phyloP scores from a whole-genome alignment of 345 rosid species.

The Brassica napus region Da-Ae NC_063448.1:39068501-39069000 shows the following conservation, averaged over 20 bases:
- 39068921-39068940: conserved; percentile 44
- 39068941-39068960: conserved; percentile 46
- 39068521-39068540: conserved; percentile 89
- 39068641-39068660: conserved; percentile 64
- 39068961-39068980: conserved; percentile 44
- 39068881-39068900: conserved; percentile 46
- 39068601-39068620: conserved; percentile 75
- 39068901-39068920: conserved; percentile 43
- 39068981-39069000: conserved; percentile 50
- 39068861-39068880: conserved; percentile 75
- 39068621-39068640: conserved; percentile 84
- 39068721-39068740: conserved; percentile 52
- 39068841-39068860: conserved; percentile 75
- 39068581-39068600: conserved; percentile 57
- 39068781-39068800: background rate
- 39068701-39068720: conserved; percentile 24
- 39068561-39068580: conserved; percentile 31
- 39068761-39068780: conserved; percentile 31
- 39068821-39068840: conserved; percentile 49
- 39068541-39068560: conserved; percentile 64
- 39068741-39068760: conserved; percentile 64
- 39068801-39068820: conserved; percentile 16
- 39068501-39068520: conserved; percentile 71
- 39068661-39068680: conserved; percentile 14
- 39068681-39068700: background rate